Percentiles rank a stretch among this genome's conserved stretches.
Evolutionary conservation across 2,329 filamentous ascomycete genomes (phyloP).

Genomic region (Colletotrichum echinochloae): DNA sequence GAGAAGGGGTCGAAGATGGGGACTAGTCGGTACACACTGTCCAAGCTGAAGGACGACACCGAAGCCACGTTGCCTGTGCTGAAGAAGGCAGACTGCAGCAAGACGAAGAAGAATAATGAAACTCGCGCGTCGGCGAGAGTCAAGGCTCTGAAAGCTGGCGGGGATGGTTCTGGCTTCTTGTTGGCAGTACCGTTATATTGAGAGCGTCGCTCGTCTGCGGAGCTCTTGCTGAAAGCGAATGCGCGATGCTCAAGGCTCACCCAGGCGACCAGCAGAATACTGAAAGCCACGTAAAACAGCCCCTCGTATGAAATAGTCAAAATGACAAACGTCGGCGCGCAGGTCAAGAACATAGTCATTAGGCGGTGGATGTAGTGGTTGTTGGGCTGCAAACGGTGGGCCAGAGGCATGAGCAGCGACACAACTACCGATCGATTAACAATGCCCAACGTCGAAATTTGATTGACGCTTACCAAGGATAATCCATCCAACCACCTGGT

Average conservation of each 20-base stretch:
- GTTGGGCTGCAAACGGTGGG: slow-evolving; percentile 84
- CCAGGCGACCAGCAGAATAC: slow-evolving; percentile 85
- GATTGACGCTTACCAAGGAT: slow-evolving; percentile 70
- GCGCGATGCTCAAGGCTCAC: slow-evolving; percentile 89
- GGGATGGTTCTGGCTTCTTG: background rate
- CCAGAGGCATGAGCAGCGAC: slow-evolving; percentile 82
- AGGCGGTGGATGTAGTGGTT: slow-evolving; percentile 91
- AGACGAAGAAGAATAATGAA: slow-evolving; percentile 92
- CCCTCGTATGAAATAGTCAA: slow-evolving; percentile 98
- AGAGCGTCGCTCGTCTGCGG: background rate
- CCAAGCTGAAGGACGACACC: slow-evolving; percentile 91
- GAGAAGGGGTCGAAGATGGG: slow-evolving; percentile 95
- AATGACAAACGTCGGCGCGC: slow-evolving; percentile 93
- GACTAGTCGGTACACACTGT: slow-evolving; percentile 87
- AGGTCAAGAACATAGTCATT: slow-evolving; percentile 89
- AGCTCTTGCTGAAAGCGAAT: slow-evolving; percentile 24
- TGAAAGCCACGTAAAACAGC: slow-evolving; percentile 94
- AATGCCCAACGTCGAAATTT: background rate
- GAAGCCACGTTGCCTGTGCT: slow-evolving; percentile 96
- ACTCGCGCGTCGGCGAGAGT: slow-evolving; percentile 87
- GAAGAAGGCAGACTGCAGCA: slow-evolving; percentile 97
- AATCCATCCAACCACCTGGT: slow-evolving; percentile 87
- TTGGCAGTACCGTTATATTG: background rate
- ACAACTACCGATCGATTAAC: slow-evolving; percentile 61
- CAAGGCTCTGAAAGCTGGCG: slow-evolving; percentile 69